phyloP scores from a whole-genome alignment of 1,284 basidiomycete genomes.

The Ganoderma boninense region DNA sequence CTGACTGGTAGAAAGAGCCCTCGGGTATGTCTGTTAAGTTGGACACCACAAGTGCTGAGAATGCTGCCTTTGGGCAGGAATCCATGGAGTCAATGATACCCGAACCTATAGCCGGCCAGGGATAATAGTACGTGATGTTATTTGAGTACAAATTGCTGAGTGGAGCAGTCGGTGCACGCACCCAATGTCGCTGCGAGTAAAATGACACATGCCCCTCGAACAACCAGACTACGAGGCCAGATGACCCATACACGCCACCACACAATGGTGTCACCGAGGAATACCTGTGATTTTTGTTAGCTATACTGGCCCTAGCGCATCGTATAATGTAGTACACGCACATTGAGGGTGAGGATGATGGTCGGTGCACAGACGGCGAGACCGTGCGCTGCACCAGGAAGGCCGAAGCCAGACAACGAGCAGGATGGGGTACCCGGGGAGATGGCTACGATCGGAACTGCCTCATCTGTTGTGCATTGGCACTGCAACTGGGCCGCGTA shows the following conservation, averaged over 20 bases:
- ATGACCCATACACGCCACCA: too few relatives aligned
- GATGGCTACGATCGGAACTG: neutral
- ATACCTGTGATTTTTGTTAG: too few relatives aligned
- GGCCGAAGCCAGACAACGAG: neutral
- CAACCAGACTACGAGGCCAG: too few relatives aligned
- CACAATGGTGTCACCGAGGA: too few relatives aligned
- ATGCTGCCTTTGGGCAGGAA: neutral
- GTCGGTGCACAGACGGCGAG: slow-evolving; percentile 7
- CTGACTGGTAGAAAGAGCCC: neutral
- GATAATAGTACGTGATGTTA: too few relatives aligned
- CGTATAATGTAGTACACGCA: neutral
- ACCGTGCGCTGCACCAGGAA: neutral
- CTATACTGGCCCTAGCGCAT: too few relatives aligned
- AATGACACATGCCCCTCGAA: too few relatives aligned
- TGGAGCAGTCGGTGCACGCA: too few relatives aligned
- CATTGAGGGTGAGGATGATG: slow-evolving; percentile 1
- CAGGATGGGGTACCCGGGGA: neutral
- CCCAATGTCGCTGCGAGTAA: too few relatives aligned
- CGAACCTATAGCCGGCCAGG: neutral
- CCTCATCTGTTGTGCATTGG: neutral
- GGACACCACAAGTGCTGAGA: neutral
- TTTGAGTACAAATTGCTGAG: too few relatives aligned
- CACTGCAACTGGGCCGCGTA: neutral
- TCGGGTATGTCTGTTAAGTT: neutral
- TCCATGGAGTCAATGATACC: neutral